phyloP scores from a whole-genome alignment of 371 early-diverging fungal species.

The Smittium mucronatum region DNA sequence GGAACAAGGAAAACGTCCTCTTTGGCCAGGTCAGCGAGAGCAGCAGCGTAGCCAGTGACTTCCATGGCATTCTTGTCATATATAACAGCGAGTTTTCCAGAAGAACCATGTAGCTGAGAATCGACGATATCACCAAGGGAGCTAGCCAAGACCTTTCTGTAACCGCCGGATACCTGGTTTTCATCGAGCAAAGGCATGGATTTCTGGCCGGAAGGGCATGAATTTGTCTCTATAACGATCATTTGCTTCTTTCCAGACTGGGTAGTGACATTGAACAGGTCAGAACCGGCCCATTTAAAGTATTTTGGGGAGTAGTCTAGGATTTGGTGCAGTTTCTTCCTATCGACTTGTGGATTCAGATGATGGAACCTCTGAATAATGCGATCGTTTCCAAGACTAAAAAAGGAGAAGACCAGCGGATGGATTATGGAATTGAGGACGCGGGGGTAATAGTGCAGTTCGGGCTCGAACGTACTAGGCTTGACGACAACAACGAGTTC shows the following conservation, averaged over 20 bases:
- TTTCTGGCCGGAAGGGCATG: slow-evolving; percentile 90
- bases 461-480: slow-evolving; percentile 72
- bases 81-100: slow-evolving; percentile 76
- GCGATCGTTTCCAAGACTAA: slow-evolving; percentile 77
- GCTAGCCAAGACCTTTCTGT: slow-evolving; percentile 60
- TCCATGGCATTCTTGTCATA: slow-evolving; percentile 90
- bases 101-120: not conserved
- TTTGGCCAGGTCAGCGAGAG: slow-evolving; percentile 66
- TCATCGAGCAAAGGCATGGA: slow-evolving; percentile 86
- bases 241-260: slow-evolving; percentile 77
- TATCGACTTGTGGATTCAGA: slow-evolving; percentile 71
- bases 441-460: slow-evolving; percentile 81
- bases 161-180: slow-evolving; percentile 62
- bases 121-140: slow-evolving; percentile 59
- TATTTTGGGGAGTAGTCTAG: slow-evolving; percentile 64
- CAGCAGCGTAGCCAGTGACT: slow-evolving; percentile 78
- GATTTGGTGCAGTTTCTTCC: slow-evolving; percentile 44
- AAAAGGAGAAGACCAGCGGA: slow-evolving; percentile 75
- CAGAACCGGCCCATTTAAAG: slow-evolving; percentile 88
- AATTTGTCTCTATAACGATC: slow-evolving; percentile 92
- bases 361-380: slow-evolving; percentile 82
- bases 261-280: slow-evolving; percentile 84
- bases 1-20: slow-evolving; percentile 82
- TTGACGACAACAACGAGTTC: slow-evolving; percentile 23
- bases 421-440: slow-evolving; percentile 86